Conservation (phyloP, 768 basidiomycete species). For the Termitomyces sp. region DNA sequence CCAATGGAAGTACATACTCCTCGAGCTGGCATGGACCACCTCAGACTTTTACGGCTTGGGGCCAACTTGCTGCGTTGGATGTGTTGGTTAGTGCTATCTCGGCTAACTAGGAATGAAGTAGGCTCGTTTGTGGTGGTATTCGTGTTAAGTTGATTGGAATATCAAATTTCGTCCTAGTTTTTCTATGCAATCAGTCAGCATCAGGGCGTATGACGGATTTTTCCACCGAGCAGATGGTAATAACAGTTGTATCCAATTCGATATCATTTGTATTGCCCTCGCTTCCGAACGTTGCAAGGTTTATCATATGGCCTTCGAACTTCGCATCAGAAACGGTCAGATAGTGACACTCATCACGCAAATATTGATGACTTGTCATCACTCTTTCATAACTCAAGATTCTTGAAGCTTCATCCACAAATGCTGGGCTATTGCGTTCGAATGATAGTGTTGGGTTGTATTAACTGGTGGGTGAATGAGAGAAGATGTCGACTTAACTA, state of each 20-base stretch:
- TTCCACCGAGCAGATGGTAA: background rate
- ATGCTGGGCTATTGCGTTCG: too few relatives aligned
- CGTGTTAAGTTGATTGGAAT: background rate
- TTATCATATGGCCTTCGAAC: background rate
- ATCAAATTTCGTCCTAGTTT: background rate
- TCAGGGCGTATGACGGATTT: background rate
- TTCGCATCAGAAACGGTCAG: background rate
- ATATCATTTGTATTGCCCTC: background rate
- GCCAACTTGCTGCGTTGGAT: constrained; percentile 43
- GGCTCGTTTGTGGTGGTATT: background rate
- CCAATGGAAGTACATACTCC: constrained; percentile 37
- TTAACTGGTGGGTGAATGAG: too few relatives aligned
- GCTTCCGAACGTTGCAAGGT: background rate
- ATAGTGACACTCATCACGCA: too few relatives aligned
- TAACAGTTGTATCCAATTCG: background rate
- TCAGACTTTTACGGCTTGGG: constrained; percentile 41
- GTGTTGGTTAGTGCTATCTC: constrained; percentile 34
- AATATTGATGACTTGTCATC: too few relatives aligned
- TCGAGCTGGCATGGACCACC: constrained; percentile 44
- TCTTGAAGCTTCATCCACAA: too few relatives aligned
- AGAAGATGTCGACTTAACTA: too few relatives aligned
- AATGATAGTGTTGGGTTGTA: too few relatives aligned
- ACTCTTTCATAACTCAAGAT: background rate
- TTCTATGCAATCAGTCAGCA: background rate
- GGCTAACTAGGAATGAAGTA: constrained; percentile 12